Evolutionary conservation across 805 yeast species (phyloP), one percentile per base, ranked within the genome.

Genomic region (Candida sithepensis): DNA sequence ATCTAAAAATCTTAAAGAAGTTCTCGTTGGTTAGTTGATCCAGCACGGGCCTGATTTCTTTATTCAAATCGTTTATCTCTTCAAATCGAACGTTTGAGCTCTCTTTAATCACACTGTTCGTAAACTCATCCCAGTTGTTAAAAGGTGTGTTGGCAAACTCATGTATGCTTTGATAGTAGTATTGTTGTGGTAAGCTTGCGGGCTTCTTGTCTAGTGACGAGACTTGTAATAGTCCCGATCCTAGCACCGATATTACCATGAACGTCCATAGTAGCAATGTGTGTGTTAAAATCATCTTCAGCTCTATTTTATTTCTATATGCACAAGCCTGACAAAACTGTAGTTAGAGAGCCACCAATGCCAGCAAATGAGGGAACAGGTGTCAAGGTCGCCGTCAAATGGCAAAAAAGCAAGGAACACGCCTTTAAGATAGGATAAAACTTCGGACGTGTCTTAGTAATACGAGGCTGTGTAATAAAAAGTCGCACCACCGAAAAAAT

Each of bases 1-100:
- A 76, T 63, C 89, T 84, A 72, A 88, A 94, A 63, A 87, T 88
- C 54, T 84, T 79, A 78, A 94, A 92, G 67, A 88, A 94, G 55
- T 91, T 89, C 33, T 88, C 82, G 39, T 75, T 63, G 8, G 84
- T 85, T 39, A 92, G 65, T 6, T 77, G 68, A 16, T 72, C 60
- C n/a, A 92, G 64, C 21, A 74, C 65, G 1, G 85, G 83, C 43
- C 84, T 69, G n/a, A 84, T 67, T 37, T 70, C 63, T 2, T 52
- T 43, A 63, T 85, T 84, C 23, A 81, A 67, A 2, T 64, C 66
- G 58, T 82, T 77, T 26, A 84, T 75, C 50, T 79, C 77, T 7
- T 66, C 57, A 46, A 74, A 73, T 2, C 61, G 63, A 20, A 67
- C 60, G 19, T 59, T 54, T 1, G 66, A 54, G 22, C 63, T 60